Percentiles rank a stretch among this genome's conserved stretches.
Evolutionary conservation across 2,329 filamentous ascomycete genomes (phyloP).

Genomic region (Colletotrichum sp.): DNA sequence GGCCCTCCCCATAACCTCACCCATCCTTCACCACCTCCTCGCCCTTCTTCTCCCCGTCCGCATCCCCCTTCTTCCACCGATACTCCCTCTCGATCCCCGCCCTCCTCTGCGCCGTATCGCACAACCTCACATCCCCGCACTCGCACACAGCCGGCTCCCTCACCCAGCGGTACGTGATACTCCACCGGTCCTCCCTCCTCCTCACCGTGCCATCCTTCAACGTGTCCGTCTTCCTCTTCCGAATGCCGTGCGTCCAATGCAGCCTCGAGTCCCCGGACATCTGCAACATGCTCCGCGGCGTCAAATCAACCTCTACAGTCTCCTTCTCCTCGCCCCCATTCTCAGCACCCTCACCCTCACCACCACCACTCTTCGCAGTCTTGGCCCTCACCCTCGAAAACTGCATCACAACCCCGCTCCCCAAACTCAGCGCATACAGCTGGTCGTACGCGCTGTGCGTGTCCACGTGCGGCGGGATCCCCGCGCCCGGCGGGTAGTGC

Average conservation of each 20-base stretch:
- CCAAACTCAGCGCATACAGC: conserved; percentile 50
- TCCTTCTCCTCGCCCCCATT: no score
- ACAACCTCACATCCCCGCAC: conserved; percentile 54
- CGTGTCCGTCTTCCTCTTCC: conserved; percentile 56
- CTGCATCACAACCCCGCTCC: conserved; percentile 48
- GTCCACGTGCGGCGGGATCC: conserved; percentile 67
- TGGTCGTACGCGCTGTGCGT: conserved; percentile 51
- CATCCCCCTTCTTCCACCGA: conserved; percentile 45
- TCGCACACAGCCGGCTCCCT: conserved; percentile 50
- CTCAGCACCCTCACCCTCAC: no score
- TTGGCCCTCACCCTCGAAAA: conserved; percentile 39
- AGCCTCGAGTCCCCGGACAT: conserved; percentile 55
- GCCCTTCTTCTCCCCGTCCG: neutral
- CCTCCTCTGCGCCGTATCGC: conserved; percentile 54
- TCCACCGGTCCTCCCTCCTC: conserved; percentile 52
- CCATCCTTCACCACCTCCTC: neutral
- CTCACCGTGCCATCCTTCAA: conserved; percentile 51
- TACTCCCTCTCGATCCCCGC: conserved; percentile 55
- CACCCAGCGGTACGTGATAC: conserved; percentile 61
- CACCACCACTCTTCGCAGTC: no score
- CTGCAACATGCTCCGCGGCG: conserved; percentile 54
- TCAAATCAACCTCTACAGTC: conserved; percentile 49
- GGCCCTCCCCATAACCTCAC: no score
- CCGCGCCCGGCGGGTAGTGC: conserved; percentile 63
- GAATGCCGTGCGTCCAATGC: conserved; percentile 63